Evolutionary conservation across 805 yeast genomes (phyloP), one percentile per base, ranked within the genome.

Genomic region (Maudiozyma turicensis): DNA sequence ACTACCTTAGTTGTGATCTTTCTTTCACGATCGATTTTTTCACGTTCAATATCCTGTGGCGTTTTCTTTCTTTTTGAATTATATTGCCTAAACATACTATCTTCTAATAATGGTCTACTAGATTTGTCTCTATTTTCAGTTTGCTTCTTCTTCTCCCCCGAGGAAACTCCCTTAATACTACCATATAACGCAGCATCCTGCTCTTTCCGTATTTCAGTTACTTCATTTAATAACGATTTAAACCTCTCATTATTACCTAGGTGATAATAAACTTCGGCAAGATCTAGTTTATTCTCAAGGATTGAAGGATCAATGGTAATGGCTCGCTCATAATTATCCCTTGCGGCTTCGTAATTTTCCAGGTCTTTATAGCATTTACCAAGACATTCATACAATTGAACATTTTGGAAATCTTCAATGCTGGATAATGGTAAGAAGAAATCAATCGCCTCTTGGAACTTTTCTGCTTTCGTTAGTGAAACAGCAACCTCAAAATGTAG

Each of bases 201-300:
- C 20, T 55, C 51, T 32, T 60, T 66, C 46, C 73, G 67, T 20
- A 68, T 66, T n/a, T 71, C 66, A 9, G 66, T 70, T 0, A 83
- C 84, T 52, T 81, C 84, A 20, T 69, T 69, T 47, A 83, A 67
- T 26, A 84, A 64, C 26, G 64, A 58, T 28, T 76, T 73, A 9
- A 88, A 82, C n/a, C 72, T 72, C 9, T 75, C 81, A 30, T 72
- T 70, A 42, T 82, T 81, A 13, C 81, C 84, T 11, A 81, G 63
- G 58, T 81, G 80, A 54, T 82, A 86, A 51, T 81, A 77, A 1
- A 88, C 79, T 66, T 93, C 98, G 0, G 93, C 95, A 29, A 93
- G 70, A 0, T 86, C 82, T 31, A 90, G 73, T 57, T 84, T 80
- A 9, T 82, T 77, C 52, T 89, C 95, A 33, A 85, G 67, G 56